A percentile compares a stretch with the other conserved stretches of the same genome.
phyloP scores from a whole-genome alignment of 2,329 filamentous ascomycete species.

The Monosporascus sp. region DNA sequence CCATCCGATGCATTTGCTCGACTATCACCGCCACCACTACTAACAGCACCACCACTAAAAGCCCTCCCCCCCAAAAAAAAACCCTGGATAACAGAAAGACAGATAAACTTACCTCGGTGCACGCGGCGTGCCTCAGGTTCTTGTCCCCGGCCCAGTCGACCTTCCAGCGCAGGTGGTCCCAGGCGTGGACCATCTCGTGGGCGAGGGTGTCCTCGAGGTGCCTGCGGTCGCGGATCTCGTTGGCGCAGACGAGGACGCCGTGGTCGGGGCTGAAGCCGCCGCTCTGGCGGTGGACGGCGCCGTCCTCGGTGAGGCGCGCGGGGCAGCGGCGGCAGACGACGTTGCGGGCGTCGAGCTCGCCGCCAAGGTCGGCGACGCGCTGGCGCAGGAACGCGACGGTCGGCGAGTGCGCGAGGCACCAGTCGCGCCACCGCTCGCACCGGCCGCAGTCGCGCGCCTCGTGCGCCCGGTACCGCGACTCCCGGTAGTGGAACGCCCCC shows the following conservation, averaged over 20 bases:
- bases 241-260: conserved; percentile 89
- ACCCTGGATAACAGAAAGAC: neutral
- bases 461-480: conserved; percentile 67
- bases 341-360: conserved; percentile 65
- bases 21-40: too few relatives aligned
- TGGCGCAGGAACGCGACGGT: conserved; percentile 81
- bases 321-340: conserved; percentile 79
- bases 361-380: conserved; percentile 74
- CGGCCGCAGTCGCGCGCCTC: conserved; percentile 73
- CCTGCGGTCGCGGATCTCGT: conserved; percentile 72
- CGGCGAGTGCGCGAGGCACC: conserved; percentile 78
- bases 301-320: conserved; percentile 48
- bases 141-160: conserved; percentile 69
- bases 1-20: too few relatives aligned
- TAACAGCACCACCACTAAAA: too few relatives aligned
- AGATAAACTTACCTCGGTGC: conserved; percentile 66
- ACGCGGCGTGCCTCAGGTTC: conserved; percentile 83
- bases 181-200: conserved; percentile 97
- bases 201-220: conserved; percentile 91
- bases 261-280: conserved; percentile 84
- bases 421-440: conserved; percentile 79
- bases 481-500: conserved; percentile 70
- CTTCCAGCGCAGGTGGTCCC: conserved; percentile 88
- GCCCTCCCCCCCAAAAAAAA: neutral
- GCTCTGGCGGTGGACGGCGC: conserved; percentile 57